phyloP scores from a whole-genome alignment of 148 eudicot species.

The Silene latifolia region DNA sequence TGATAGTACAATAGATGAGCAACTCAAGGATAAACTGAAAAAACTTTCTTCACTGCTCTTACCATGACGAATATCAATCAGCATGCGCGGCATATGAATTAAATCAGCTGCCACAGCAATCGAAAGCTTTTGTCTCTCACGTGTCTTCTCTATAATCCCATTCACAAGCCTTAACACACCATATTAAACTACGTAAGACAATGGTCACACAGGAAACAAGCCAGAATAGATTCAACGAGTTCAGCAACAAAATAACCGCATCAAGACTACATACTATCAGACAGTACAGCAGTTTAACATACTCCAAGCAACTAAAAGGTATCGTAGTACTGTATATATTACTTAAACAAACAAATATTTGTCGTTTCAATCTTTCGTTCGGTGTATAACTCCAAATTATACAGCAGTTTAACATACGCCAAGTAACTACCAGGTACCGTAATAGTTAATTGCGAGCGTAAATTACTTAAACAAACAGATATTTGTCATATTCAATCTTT shows the following conservation, averaged over 20 bases:
- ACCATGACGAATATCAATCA: slow-evolving; percentile 97
- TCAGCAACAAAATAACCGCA: not conserved
- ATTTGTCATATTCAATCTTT: no score
- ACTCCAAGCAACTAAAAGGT: no score
- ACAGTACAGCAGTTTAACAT: no score
- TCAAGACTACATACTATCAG: not conserved
- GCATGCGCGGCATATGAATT: slow-evolving; percentile 76
- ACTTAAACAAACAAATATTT: no score
- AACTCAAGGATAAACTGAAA: not conserved
- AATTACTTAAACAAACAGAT: no score
- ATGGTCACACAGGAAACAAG: slow-evolving; percentile 8
- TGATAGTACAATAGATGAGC: not conserved
- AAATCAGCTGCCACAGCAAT: slow-evolving; percentile 71
- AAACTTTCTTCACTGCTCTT: slow-evolving; percentile 14
- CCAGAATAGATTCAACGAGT: not conserved
- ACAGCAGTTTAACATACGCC: no score
- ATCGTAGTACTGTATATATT: no score
- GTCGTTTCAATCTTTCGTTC: no score
- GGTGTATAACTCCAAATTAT: no score
- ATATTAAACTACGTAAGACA: slow-evolving; percentile 23
- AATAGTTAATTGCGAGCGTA: not conserved
- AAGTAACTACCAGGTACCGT: not conserved
- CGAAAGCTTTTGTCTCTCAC: slow-evolving; percentile 52
- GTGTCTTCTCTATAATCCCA: slow-evolving; percentile 74
- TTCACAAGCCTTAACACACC: slow-evolving; percentile 72